Percentiles rank a stretch among this genome's conserved stretches.
These are phyloP conservation scores for Aspergillus bertholletiae DNA, from an alignment of 495 filamentous ascomycete genomes.

Conservation along the genomic window DNA sequence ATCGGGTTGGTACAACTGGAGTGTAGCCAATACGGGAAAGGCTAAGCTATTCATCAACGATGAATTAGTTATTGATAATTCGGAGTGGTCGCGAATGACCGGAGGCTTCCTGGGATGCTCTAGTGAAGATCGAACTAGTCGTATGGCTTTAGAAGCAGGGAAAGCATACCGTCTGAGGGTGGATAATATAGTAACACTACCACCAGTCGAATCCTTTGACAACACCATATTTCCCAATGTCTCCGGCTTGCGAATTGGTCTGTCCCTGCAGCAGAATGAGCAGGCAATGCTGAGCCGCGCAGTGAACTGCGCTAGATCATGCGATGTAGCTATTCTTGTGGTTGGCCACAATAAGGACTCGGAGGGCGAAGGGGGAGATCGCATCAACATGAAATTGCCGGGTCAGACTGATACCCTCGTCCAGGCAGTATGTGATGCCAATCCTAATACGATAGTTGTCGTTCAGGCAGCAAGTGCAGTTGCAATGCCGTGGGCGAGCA, in stretches of 20 bases:
- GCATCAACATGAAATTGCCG: constrained; percentile 2
- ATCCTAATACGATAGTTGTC: neutral
- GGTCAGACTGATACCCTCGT: neutral
- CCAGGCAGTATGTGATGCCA: neutral
- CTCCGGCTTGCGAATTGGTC: neutral
- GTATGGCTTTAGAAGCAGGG: neutral
- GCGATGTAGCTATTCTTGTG: neutral
- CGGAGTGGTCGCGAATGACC: neutral
- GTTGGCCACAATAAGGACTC: constrained; percentile 6
- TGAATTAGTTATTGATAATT: neutral
- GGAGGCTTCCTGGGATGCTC: neutral
- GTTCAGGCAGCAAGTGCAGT: constrained; percentile 27
- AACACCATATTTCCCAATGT: neutral
- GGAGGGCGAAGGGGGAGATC: constrained; percentile 5
- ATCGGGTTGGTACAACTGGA: neutral
- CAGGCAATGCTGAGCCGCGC: neutral
- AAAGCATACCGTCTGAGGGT: neutral
- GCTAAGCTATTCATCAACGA: neutral
- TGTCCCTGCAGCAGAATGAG: neutral
- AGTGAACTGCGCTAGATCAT: neutral
- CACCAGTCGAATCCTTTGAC: neutral
- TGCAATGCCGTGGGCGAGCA: constrained; percentile 68
- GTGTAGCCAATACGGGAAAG: neutral
- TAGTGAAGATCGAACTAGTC: neutral
- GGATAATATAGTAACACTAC: neutral